These are phyloP conservation scores for Puccinia horiana DNA, from an alignment of 1,284 basidiomycete species.

Conservation along the genomic window DNA sequence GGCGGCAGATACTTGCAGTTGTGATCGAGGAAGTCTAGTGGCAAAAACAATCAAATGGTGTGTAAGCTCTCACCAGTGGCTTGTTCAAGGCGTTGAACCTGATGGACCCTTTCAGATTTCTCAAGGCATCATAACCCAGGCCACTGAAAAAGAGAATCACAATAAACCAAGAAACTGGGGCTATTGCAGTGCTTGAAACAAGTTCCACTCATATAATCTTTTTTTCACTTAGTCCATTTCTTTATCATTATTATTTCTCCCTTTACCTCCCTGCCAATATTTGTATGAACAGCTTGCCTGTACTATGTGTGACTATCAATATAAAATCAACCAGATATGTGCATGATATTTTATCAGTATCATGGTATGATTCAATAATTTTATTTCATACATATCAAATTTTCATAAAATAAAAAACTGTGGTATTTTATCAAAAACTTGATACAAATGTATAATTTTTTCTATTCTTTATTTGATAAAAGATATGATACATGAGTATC, in stretches of 20 bases:
- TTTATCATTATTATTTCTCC: too few relatives aligned
- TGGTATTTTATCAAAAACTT: not conserved
- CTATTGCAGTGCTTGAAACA: not conserved
- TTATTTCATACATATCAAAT: too few relatives aligned
- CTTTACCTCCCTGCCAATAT: too few relatives aligned
- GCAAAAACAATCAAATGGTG: not conserved
- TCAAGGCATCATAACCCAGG: not conserved
- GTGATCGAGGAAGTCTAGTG: not conserved
- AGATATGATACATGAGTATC: not conserved
- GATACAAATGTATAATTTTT: not conserved
- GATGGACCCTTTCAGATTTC: not conserved
- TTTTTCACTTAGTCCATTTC: not conserved
- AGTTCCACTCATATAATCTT: too few relatives aligned
- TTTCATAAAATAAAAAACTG: not conserved
- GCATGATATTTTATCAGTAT: too few relatives aligned
- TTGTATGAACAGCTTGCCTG: too few relatives aligned
- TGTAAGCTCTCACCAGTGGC: slow-evolving; percentile 17
- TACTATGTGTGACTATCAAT: too few relatives aligned
- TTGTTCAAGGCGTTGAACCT: not conserved
- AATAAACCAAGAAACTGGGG: not conserved
- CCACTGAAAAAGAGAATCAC: not conserved
- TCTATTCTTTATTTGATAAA: not conserved
- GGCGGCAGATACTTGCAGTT: not conserved
- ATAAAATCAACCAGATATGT: too few relatives aligned
- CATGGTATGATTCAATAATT: too few relatives aligned